These are phyloP conservation scores for Rhizopogon salebrosus DNA, from an alignment of 768 basidiomycete species.

Conservation along the genomic window DNA sequence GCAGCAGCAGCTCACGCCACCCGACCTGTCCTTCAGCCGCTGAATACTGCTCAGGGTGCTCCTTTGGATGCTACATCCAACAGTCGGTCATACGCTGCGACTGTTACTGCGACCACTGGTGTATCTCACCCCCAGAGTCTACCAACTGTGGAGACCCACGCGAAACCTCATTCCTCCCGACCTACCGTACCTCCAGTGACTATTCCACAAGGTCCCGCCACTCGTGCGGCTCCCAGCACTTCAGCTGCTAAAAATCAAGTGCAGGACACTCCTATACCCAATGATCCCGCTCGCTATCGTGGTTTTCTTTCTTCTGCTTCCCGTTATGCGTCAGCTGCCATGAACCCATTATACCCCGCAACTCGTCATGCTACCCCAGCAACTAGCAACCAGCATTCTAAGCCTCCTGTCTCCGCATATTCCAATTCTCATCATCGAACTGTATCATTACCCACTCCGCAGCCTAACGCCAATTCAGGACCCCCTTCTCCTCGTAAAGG, in stretches of 20 bases:
- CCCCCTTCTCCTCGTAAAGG: slow-evolving; percentile 25
- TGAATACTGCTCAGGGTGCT: background rate
- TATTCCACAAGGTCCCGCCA: slow-evolving; percentile 9
- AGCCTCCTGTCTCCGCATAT: slow-evolving; percentile 17
- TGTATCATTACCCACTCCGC: slow-evolving; percentile 29
- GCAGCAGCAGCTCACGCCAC: background rate
- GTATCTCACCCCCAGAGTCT: background rate
- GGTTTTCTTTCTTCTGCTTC: slow-evolving; percentile 11
- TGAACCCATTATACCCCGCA: slow-evolving; percentile 19
- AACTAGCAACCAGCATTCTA: slow-evolving; percentile 12
- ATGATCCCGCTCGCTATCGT: slow-evolving; percentile 20
- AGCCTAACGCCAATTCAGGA: slow-evolving; percentile 9
- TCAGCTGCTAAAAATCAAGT: slow-evolving; percentile 12
- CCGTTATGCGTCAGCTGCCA: slow-evolving; percentile 13
- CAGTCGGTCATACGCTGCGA: background rate
- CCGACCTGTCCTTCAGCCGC: background rate
- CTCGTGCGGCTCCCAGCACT: slow-evolving; percentile 7
- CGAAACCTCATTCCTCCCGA: slow-evolving; percentile 17
- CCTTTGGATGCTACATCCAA: background rate
- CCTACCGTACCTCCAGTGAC: slow-evolving; percentile 10
- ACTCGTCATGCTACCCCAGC: slow-evolving; percentile 18
- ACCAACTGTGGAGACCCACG: slow-evolving; percentile 9
- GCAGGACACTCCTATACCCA: slow-evolving; percentile 13
- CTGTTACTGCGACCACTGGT: background rate
- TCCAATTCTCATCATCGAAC: slow-evolving; percentile 28